Base-by-base conservation (phyloP, 345 rosid genomes). In the Camelina hispida region DNA sequence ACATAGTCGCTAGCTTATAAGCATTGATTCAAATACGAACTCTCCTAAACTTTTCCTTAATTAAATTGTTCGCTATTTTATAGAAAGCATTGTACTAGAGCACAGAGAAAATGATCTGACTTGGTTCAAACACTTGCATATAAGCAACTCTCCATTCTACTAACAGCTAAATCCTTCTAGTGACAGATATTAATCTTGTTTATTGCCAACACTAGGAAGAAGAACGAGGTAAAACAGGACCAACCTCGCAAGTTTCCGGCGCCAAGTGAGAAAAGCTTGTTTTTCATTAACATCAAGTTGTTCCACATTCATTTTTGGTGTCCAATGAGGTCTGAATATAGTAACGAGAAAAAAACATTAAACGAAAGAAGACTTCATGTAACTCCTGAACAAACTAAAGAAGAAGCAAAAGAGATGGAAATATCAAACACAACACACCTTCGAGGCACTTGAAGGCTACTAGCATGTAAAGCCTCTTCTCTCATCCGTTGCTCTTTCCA, bases 241-340 rank as follows among this genome's bases (percentile, higher is more conserved):
- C 48, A 77, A 93, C 97, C 93, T 88, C 0, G 86, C 94, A 76
- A 93, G 88, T 79, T 79, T 79, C 28, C 94, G 87, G 7, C 96
- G 97, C 97, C 98, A 93, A 52, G 66, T 63, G 13, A 93, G 76
- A 72, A 93, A 93, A 73, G 96, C 84, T 64, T 82, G 88, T 32
- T 62, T 79, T 53, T 91, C 96, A 56, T 84, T 86, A 25, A 79
- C 71, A 84, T 93, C 93, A 69, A 89, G 90, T 77, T 80, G 86
- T 20, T 87, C 93, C 74, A 87, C 79, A 32, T 85, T 77, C 93
- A 89, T 92, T 20, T 71, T 75, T 51, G 96, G 68, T 72, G 78
- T 84, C 96, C 93, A 92, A 4, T 82, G 87, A 23, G 94, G 94
- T 80, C 97, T 89, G 32, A 32, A 20, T 50, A 52, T 18, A 83